Evolutionary conservation across 306 rosid species (phyloP), one percentile per base, ranked within the genome.

Genomic region (Fagus crenata): DNA sequence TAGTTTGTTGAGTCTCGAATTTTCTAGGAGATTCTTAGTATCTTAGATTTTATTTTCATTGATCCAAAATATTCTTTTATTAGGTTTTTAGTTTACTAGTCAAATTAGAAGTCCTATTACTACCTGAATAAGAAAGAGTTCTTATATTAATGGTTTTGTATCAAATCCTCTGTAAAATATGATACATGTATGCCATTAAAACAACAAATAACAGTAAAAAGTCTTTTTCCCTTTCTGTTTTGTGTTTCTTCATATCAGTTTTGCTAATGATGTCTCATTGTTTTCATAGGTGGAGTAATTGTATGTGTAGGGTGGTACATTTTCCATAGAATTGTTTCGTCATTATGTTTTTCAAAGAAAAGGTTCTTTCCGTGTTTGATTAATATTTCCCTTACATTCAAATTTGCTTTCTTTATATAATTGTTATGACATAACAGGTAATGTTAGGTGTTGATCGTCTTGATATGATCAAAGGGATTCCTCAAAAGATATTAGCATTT

Each of bases 401-500:
- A n/a, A 22, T 22, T 43, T 46, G 3, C 43, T 2, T 36, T 14
- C 61, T 49, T 64, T 67, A 46, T 64, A 12, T 46, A 49, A 49
- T 40, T 85, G 72, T 80, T 81, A 67, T 33, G 69, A 28, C 78
- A 77, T 81, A 72, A 80, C 87, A 93, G 98, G 96, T 93, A 61
- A 93, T 93, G 98, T 77, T 93, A 78, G 98, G 98, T 53, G 98
- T 93, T 49, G 98, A 93, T 80, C 94, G 98, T 49, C 98, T 93
- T 78, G 98, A 93, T 88, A 93, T 90, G 96, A 93, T 93, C 69
- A 93, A 93, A 83, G 98, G 98, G 77, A 93, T 93, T 79, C 98
- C 98, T 78, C 98, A 93, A 81, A 93, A 93, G 86, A 89, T 93
- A 79, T 82, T 93, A 74, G 98, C 98, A 42, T 93, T 93, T 84